phyloP scores from a whole-genome alignment of 2,329 filamentous ascomycete genomes.

The Xylariomycetidae sp. region DNA sequence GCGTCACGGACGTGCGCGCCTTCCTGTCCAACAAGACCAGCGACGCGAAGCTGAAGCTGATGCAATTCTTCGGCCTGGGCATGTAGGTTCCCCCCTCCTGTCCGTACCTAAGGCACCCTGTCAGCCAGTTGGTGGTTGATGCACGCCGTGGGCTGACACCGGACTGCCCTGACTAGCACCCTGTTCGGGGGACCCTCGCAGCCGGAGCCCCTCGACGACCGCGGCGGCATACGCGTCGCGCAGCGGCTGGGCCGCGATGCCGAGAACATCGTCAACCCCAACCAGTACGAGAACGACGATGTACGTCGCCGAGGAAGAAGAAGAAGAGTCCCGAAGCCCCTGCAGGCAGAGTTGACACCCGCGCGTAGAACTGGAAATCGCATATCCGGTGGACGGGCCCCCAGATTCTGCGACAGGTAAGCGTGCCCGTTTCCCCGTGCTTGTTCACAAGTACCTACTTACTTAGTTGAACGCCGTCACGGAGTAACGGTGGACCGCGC shows the following conservation, averaged over 20 bases:
- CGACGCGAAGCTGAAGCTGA: constrained; percentile 43
- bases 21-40: constrained; percentile 55
- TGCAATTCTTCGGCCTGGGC: constrained; percentile 54
- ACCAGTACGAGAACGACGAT: constrained; percentile 50
- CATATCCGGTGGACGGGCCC: constrained; percentile 55
- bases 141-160: constrained; percentile 1
- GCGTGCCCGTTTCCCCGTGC: background rate
- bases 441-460: no score
- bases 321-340: no score
- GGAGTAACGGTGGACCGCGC: background rate
- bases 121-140: no score
- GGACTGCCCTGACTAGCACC: constrained; percentile 36
- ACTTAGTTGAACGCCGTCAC: no score
- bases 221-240: constrained; percentile 47
- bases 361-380: constrained; percentile 42
- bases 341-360: constrained; percentile 1
- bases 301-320: constrained; percentile 14
- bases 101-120: background rate
- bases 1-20: constrained; percentile 44
- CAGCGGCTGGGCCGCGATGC: constrained; percentile 34
- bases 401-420: constrained; percentile 47
- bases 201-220: constrained; percentile 46
- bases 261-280: constrained; percentile 42
- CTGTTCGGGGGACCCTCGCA: constrained; percentile 55
- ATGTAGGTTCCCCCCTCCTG: constrained; percentile 28